Evolutionary conservation across 805 yeast species (phyloP).

Genomic region (Geotrichum ghanense): DNA sequence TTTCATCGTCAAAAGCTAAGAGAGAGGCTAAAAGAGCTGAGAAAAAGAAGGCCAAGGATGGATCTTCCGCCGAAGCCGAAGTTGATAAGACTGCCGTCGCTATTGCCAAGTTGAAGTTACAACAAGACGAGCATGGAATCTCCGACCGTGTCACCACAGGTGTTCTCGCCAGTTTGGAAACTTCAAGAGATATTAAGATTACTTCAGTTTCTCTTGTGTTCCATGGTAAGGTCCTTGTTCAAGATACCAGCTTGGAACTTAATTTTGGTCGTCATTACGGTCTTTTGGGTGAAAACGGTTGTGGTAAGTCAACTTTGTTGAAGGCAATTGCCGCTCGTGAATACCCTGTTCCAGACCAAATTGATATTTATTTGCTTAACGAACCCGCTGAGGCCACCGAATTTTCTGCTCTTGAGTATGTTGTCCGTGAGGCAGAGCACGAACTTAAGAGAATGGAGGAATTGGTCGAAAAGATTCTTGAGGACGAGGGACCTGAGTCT

Average conservation of each 20-base stretch:
- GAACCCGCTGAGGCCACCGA: constrained; percentile 97
- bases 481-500: constrained; percentile 90
- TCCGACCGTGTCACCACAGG: constrained; percentile 98
- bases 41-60: constrained; percentile 46
- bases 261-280: constrained; percentile 98
- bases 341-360: constrained; percentile 84
- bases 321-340: constrained; percentile 93
- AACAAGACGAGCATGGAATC: constrained; percentile 85
- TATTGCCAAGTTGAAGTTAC: constrained; percentile 79
- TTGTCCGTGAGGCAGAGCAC: constrained; percentile 89
- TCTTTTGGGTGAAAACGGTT: constrained; percentile 94
- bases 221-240: constrained; percentile 95
- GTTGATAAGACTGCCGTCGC: constrained; percentile 47
- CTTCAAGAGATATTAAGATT: constrained; percentile 89
- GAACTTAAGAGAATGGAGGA: constrained; percentile 88
- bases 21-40: constrained; percentile 95
- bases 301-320: constrained; percentile 94
- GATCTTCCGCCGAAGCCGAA: constrained; percentile 32
- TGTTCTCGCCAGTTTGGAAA: constrained; percentile 77
- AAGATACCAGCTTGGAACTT: constrained; percentile 84
- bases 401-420: constrained; percentile 87
- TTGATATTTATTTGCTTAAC: constrained; percentile 85
- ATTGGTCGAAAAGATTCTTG: constrained; percentile 77
- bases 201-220: constrained; percentile 83
- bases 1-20: constrained; percentile 91